These are phyloP conservation scores for Acacia melanoxylon DNA, from an alignment of 306 rosid genomes.

Conservation along the genomic window DNA sequence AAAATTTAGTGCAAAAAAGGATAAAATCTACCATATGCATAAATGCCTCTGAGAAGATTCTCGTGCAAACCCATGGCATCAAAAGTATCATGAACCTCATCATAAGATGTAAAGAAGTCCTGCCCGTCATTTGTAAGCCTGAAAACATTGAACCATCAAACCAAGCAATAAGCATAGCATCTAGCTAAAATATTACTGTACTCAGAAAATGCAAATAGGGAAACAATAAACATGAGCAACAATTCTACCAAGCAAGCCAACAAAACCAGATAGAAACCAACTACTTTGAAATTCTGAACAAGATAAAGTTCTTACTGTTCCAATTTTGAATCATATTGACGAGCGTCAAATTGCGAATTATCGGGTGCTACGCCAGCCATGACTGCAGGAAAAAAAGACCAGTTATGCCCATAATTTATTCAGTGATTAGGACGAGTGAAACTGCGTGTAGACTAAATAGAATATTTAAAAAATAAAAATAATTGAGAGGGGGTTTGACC, in stretches of 20 bases:
- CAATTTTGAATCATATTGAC: slow-evolving; percentile 70
- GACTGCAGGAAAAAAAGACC: slow-evolving; percentile 42
- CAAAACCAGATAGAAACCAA: neutral
- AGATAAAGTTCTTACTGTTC: slow-evolving; percentile 52
- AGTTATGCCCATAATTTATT: neutral
- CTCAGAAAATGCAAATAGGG: neutral
- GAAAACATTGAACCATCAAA: slow-evolving; percentile 22
- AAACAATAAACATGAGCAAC: neutral
- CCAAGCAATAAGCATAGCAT: slow-evolving; percentile 26
- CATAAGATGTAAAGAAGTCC: slow-evolving; percentile 75
- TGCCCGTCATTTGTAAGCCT: slow-evolving; percentile 71
- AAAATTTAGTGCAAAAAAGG: neutral
- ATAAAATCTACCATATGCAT: slow-evolving; percentile 60
- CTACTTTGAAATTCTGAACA: neutral
- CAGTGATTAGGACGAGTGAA: neutral
- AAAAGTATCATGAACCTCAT: slow-evolving; percentile 73
- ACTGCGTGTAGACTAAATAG: neutral
- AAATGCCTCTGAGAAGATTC: slow-evolving; percentile 84
- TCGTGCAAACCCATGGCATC: slow-evolving; percentile 83
- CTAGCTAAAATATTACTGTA: neutral
- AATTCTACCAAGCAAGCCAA: neutral
- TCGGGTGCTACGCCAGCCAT: slow-evolving; percentile 77
- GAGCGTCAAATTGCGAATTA: slow-evolving; percentile 66
- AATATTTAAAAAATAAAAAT: neutral
- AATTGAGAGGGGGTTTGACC: neutral